Evolutionary conservation across 2,329 filamentous ascomycete species (phyloP).

Genomic region (Talaromyces pinophilus): DNA sequence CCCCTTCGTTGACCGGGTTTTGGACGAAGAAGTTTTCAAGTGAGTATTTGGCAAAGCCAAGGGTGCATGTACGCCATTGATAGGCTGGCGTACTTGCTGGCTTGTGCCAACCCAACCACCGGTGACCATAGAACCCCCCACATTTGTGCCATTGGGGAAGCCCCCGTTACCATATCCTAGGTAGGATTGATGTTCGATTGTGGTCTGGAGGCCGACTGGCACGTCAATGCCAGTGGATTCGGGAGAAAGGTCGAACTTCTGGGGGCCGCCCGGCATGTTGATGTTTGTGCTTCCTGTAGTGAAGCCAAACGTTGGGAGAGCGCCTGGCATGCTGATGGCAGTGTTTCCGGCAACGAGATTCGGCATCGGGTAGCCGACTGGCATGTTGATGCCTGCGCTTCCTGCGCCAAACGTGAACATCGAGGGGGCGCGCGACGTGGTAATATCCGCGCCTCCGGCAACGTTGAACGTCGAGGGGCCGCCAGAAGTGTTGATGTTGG

Average conservation of each 20-base stretch:
- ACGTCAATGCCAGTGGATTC: background rate
- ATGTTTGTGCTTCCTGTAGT: constrained; percentile 1
- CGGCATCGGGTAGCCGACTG: background rate
- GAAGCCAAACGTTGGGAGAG: background rate
- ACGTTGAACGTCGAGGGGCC: background rate
- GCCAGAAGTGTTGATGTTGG: background rate
- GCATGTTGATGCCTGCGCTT: background rate
- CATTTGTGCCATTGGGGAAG: background rate
- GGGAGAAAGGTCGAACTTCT: background rate
- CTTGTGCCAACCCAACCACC: background rate
- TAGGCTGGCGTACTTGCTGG: background rate
- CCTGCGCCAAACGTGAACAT: background rate
- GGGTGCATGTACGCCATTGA: background rate
- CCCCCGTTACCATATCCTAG: background rate
- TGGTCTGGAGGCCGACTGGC: background rate
- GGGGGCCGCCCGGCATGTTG: background rate
- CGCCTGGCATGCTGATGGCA: background rate
- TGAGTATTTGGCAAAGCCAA: background rate
- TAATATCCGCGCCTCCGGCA: background rate
- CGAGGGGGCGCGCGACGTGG: background rate
- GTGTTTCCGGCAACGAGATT: background rate
- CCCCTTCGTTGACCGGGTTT: background rate
- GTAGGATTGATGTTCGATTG: background rate
- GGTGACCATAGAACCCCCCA: background rate
- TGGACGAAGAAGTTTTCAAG: background rate